phyloP scores from a whole-genome alignment of 2,329 filamentous ascomycete genomes.

The Aspergillus fumigatus region DNA sequence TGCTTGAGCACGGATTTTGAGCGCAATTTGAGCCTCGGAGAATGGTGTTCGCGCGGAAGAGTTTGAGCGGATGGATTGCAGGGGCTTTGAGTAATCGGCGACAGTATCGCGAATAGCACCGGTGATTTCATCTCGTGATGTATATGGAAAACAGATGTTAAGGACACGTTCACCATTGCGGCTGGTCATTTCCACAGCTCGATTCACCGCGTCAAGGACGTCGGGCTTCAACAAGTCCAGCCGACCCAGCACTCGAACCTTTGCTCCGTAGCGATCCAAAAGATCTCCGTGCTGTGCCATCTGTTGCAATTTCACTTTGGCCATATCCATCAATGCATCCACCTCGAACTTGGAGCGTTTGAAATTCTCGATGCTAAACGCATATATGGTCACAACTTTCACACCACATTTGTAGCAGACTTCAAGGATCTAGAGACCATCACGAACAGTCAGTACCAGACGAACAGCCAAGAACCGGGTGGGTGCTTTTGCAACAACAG shows the following conservation, averaged over 20 bases:
- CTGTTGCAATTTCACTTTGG: slow-evolving; percentile 89
- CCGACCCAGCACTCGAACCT: slow-evolving; percentile 79
- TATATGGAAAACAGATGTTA: slow-evolving; percentile 98
- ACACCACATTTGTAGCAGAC: slow-evolving; percentile 98
- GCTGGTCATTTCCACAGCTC: slow-evolving; percentile 78
- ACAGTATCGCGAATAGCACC: slow-evolving; percentile 84
- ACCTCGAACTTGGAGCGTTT: slow-evolving; percentile 96
- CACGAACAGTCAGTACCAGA: not conserved
- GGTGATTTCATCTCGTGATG: slow-evolving; percentile 91
- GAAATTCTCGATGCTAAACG: slow-evolving; percentile 99
- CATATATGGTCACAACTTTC: slow-evolving; percentile 94
- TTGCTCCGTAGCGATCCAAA: slow-evolving; percentile 85
- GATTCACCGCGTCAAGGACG: slow-evolving; percentile 82
- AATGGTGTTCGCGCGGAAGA: slow-evolving; percentile 60
- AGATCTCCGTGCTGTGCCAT: slow-evolving; percentile 89
- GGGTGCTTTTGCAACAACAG: not conserved
- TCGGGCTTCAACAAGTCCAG: slow-evolving; percentile 78
- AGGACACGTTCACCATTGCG: slow-evolving; percentile 75
- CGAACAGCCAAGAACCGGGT: slow-evolving; percentile 1
- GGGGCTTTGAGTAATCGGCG: slow-evolving; percentile 73
- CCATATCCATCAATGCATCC: slow-evolving; percentile 94
- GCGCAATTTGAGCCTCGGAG: slow-evolving; percentile 79
- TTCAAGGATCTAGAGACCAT: slow-evolving; percentile 69
- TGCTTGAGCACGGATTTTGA: slow-evolving; percentile 72
- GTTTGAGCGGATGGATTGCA: slow-evolving; percentile 42